Percentiles rank a stretch among this genome's conserved stretches.
Evolutionary conservation across 257 asterid species (phyloP).

Genomic region (Solanum habrochaites): DNA sequence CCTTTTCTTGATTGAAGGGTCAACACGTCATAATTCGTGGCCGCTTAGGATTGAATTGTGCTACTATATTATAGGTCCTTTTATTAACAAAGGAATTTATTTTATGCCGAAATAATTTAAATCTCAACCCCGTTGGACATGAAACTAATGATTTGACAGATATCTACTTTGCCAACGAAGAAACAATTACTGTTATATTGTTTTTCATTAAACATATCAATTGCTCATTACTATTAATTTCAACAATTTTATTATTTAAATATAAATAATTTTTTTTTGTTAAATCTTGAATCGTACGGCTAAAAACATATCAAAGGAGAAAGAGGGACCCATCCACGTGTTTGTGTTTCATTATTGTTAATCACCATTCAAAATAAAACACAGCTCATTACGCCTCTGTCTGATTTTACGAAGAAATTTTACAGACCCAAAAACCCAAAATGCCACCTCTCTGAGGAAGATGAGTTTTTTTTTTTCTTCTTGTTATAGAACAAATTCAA

Average conservation of each 20-base stretch:
- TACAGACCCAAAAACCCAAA: background rate
- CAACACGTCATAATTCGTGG: too few species aligned
- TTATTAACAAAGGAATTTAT: too few species aligned
- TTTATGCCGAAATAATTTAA: too few species aligned
- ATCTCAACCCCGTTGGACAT: too few species aligned
- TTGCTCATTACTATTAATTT: background rate
- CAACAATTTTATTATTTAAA: background rate
- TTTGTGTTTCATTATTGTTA: background rate
- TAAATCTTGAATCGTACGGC: background rate
- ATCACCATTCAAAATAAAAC: background rate
- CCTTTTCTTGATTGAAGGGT: too few species aligned
- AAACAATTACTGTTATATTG: background rate
- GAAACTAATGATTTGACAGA: too few species aligned
- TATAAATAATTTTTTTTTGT: background rate
- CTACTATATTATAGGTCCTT: too few species aligned
- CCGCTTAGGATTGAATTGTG: too few species aligned
- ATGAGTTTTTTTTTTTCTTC: background rate
- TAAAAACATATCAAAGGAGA: background rate
- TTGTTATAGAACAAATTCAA: background rate
- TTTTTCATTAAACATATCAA: background rate
- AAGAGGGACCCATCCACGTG: constrained; percentile 4
- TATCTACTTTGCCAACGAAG: background rate
- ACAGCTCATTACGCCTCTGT: background rate
- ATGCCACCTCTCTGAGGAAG: background rate
- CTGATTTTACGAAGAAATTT: background rate